Evolutionary conservation across 2,329 filamentous ascomycete species (phyloP).

Genomic region (Orbilia oligospora): DNA sequence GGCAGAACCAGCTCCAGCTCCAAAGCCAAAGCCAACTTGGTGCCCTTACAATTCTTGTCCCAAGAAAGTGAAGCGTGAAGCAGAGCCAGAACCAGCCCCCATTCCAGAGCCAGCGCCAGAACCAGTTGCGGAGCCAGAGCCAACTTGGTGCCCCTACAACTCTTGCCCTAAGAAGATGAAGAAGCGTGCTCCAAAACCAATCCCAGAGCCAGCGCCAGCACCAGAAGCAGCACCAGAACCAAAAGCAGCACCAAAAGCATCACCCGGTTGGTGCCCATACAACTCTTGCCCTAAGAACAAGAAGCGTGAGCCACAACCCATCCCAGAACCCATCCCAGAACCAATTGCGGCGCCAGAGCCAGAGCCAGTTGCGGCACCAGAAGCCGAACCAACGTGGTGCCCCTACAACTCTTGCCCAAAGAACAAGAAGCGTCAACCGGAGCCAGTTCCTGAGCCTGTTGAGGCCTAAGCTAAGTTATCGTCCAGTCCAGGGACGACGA

Average conservation of each 20-base stretch:
- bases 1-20: constrained; percentile 1
- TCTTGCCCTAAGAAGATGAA: constrained; percentile 26
- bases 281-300: constrained; percentile 35
- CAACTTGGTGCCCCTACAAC: constrained; percentile 34
- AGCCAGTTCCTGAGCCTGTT: constrained; percentile 25
- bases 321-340: constrained; percentile 29
- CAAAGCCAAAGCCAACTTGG: constrained; percentile 14
- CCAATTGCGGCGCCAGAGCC: constrained; percentile 17
- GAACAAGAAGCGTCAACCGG: constrained; percentile 38
- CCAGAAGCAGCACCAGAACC: constrained; percentile 9
- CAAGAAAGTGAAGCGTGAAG: constrained; percentile 5
- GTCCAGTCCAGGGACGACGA: constrained; percentile 32
- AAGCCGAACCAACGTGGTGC: constrained; percentile 27
- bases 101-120: constrained; percentile 18
- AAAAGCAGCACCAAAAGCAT: background rate
- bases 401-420: constrained; percentile 41
- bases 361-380: constrained; percentile 12
- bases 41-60: constrained; percentile 27
- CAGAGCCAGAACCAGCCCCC: constrained; percentile 13
- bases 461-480: constrained; percentile 34
- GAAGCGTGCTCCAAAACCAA: constrained; percentile 23
- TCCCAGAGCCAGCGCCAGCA: constrained; percentile 5
- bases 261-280: constrained; percentile 14
- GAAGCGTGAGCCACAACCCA: constrained; percentile 30
- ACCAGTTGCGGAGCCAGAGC: constrained; percentile 16